Base-by-base conservation (phyloP, 2,329 filamentous ascomycete species). In the Claviceps digitariae region DNA sequence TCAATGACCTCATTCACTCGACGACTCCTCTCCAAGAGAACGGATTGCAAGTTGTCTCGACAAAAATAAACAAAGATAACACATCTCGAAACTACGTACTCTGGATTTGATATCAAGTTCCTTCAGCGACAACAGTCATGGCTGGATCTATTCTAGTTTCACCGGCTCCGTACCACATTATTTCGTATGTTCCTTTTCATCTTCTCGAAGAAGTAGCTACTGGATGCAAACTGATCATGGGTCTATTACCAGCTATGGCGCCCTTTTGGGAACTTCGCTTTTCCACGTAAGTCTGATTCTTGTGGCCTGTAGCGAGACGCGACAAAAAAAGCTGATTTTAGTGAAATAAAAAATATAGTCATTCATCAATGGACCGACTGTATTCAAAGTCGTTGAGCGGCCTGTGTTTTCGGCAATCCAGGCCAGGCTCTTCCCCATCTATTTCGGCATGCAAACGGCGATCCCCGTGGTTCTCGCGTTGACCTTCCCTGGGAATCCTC, bases 361-460 rank as follows among this genome's bases (percentile, higher is more conserved):
- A 53, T 96, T 95, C 69, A 68, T 83, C 63, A 80, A 79, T 62
- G 78, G 89, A 55, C 81, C 89, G 51, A 74, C 90, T 53, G 83
- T 88, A 62, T 95, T 86, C 75, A 83, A 78, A 64, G 77, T 80
- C 12, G 81, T 96, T 40, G 82, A 88, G 27, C 82, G 88, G 27
- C 81, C 87, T 0, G 82, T 88, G 65, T 97, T 98, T 73, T 81
- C 84, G 27, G 76, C 82, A 20, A 78, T 96, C 34, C 91, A 96
- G 69, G 77, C 82, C 59, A 81, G 81, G 57, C 80, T 90, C 52
- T 95, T 96, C 72, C 89, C 89, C 36, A 77, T 88, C 62, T 98
- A 95, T 75, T 97, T 97, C 67, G 75, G 80, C 47, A 73, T 97
- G 54, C 91, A 97, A 71, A 83, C 88, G 4, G 75, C 77, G 6